Evolutionary conservation across 352 stramenopile genomes (phyloP).

Genomic region (Globisporangium emineosum): DNA sequence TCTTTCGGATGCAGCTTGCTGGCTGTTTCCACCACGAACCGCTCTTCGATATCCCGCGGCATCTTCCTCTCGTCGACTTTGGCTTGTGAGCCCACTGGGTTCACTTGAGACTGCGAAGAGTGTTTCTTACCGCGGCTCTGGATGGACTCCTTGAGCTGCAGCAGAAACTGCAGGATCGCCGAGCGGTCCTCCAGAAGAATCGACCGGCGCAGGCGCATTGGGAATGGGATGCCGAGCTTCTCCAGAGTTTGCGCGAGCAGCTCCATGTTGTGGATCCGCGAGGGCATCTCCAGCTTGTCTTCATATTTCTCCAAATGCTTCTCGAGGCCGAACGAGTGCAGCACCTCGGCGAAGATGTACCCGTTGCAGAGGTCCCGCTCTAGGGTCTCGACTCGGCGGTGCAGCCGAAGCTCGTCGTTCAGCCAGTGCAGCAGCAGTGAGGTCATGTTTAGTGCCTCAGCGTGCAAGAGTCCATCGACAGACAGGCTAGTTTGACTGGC

Average conservation of each 20-base stretch:
- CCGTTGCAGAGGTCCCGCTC: constrained; percentile 70
- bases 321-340: constrained; percentile 50
- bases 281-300: constrained; percentile 27
- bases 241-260: constrained; percentile 38
- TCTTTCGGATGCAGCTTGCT: constrained; percentile 44
- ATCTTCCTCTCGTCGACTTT: background rate
- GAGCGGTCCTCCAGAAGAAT: constrained; percentile 71
- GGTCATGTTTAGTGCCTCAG: constrained; percentile 31
- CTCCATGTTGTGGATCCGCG: constrained; percentile 66
- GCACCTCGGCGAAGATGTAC: constrained; percentile 59
- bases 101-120: constrained; percentile 6
- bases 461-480: background rate
- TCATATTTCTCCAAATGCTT: constrained; percentile 43
- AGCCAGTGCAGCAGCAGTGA: constrained; percentile 62
- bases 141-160: constrained; percentile 59
- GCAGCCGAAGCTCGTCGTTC: constrained; percentile 56
- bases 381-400: constrained; percentile 41
- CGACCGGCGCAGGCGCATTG: constrained; percentile 34
- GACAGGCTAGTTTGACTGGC: background rate
- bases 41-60: constrained; percentile 48
- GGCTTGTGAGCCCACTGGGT: constrained; percentile 9
- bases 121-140: constrained; percentile 23
- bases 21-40: constrained; percentile 42
- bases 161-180: constrained; percentile 48
- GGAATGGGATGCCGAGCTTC: constrained; percentile 35